Conservation (phyloP, 2,329 filamentous ascomycete genomes). For the Epichloe sp. region DNA sequence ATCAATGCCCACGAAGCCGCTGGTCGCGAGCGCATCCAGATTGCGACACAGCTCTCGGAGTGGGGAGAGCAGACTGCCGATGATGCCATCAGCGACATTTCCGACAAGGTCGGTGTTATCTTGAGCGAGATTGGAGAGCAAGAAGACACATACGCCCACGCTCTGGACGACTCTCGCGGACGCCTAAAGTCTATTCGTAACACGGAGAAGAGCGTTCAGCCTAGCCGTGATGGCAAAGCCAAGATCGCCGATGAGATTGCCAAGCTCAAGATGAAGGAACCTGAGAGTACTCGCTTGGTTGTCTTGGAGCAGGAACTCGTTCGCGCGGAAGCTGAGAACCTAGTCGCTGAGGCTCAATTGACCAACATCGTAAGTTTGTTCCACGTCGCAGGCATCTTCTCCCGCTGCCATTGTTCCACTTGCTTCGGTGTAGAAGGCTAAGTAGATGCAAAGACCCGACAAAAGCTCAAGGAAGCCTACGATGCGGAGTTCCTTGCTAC, state of each 20-base stretch:
- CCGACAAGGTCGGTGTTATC: slow-evolving; percentile 89
- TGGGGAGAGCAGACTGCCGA: slow-evolving; percentile 92
- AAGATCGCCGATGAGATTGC: slow-evolving; percentile 91
- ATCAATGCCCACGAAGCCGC: slow-evolving; percentile 76
- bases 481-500: slow-evolving; percentile 77
- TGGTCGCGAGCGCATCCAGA: slow-evolving; percentile 67
- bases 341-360: slow-evolving; percentile 92
- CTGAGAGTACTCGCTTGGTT: slow-evolving; percentile 65
- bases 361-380: slow-evolving; percentile 68
- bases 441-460: slow-evolving; percentile 81
- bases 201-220: slow-evolving; percentile 90
- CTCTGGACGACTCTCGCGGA: slow-evolving; percentile 70
- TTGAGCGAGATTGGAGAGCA: slow-evolving; percentile 88
- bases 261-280: slow-evolving; percentile 84
- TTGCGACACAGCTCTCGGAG: slow-evolving; percentile 84
- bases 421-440: background rate
- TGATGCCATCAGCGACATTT: slow-evolving; percentile 75
- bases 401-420: background rate
- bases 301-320: slow-evolving; percentile 93
- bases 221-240: slow-evolving; percentile 71
- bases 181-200: slow-evolving; percentile 87
- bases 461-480: slow-evolving; percentile 93
- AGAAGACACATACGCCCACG: slow-evolving; percentile 77
- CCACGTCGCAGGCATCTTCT: background rate
- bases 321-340: slow-evolving; percentile 83